phyloP scores from a whole-genome alignment of 129 eudicot species.

The Chrysanthemum seticuspe region DNA sequence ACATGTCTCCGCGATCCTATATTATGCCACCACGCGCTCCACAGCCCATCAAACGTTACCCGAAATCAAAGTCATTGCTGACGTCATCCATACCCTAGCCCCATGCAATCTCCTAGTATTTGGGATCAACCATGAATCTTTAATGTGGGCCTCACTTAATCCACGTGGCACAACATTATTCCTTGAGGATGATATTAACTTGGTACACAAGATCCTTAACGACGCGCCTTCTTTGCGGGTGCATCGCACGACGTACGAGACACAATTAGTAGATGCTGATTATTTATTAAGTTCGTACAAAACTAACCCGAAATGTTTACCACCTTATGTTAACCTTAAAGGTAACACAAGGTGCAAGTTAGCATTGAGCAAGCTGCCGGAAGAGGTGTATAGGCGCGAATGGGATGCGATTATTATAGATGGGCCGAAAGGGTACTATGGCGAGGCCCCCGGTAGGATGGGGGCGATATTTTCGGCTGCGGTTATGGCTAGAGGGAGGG shows the following conservation, averaged over 20 bases:
- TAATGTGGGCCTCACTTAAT: slow-evolving; percentile 59
- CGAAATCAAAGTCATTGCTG: slow-evolving; percentile 42
- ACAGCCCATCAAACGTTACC: slow-evolving; percentile 48
- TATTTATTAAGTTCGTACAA: slow-evolving; percentile 33
- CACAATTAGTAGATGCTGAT: slow-evolving; percentile 45
- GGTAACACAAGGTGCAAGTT: slow-evolving; percentile 44
- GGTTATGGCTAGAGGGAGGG: slow-evolving; percentile 50
- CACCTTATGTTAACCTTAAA: slow-evolving; percentile 25
- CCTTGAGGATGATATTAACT: slow-evolving; percentile 45
- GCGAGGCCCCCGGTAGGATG: slow-evolving; percentile 66
- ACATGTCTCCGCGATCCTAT: slow-evolving; percentile 48
- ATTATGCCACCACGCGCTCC: slow-evolving; percentile 68
- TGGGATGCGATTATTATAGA: slow-evolving; percentile 62
- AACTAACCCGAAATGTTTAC: slow-evolving; percentile 33
- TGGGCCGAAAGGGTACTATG: slow-evolving; percentile 55
- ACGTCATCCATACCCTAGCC: slow-evolving; percentile 34
- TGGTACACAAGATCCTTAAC: slow-evolving; percentile 33
- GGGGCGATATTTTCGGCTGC: slow-evolving; percentile 52
- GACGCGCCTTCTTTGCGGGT: slow-evolving; percentile 41
- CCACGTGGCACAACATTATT: slow-evolving; percentile 50
- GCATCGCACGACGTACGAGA: slow-evolving; percentile 30
- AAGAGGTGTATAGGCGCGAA: slow-evolving; percentile 48
- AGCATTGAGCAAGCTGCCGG: slow-evolving; percentile 44
- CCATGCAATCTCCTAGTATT: slow-evolving; percentile 59
- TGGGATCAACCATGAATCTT: slow-evolving; percentile 56